These are phyloP conservation scores for Cyclanthera cordifolia DNA, from an alignment of 306 rosid genomes.

Conservation along the genomic window DNA sequence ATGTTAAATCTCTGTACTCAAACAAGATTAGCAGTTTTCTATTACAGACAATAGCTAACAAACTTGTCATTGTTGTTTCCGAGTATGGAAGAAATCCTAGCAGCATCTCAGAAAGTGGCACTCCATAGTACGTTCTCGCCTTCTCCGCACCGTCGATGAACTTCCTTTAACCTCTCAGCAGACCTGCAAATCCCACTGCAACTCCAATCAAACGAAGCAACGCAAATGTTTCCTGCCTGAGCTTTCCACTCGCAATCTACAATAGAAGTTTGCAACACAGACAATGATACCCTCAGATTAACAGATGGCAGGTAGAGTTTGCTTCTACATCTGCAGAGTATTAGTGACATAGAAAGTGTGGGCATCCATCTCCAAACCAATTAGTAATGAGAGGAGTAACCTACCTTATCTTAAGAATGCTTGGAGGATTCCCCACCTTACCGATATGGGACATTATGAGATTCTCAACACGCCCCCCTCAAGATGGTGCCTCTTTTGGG, in stretches of 20 bases:
- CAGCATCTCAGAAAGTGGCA: constrained; percentile 30
- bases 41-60: constrained; percentile 17
- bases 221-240: constrained; percentile 47
- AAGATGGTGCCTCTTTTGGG: no score
- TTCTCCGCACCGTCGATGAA: constrained; percentile 51
- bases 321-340: neutral
- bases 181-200: constrained; percentile 55
- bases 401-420: no score
- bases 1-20: constrained; percentile 8
- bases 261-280: constrained; percentile 41
- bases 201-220: constrained; percentile 53
- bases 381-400: no score
- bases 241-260: constrained; percentile 61
- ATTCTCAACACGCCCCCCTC: no score
- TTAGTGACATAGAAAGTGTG: no score
- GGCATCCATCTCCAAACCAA: no score
- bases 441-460: no score
- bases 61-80: neutral
- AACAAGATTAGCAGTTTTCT: constrained; percentile 6
- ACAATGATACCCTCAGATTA: constrained; percentile 56
- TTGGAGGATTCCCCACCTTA: no score
- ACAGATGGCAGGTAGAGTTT: constrained; percentile 39
- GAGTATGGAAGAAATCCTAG: constrained; percentile 48
- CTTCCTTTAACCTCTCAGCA: constrained; percentile 48
- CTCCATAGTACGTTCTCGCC: constrained; percentile 47